phyloP scores from a whole-genome alignment of 1,284 basidiomycete species.

The Tremellales sp. region DNA sequence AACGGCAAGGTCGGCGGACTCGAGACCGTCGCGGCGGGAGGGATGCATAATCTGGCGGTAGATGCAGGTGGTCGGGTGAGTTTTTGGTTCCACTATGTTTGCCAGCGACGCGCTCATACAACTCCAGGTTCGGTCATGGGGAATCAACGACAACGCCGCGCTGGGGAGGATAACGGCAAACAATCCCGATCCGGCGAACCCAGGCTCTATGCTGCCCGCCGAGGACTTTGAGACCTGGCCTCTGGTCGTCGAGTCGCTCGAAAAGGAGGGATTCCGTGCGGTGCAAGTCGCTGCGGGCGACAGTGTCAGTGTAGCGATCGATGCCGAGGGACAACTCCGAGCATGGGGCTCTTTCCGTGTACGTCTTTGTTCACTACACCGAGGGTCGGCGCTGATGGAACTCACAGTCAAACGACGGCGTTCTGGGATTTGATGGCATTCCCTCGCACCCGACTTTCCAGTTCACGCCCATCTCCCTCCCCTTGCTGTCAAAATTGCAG shows the following conservation, averaged over 20 bases:
- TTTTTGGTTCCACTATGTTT: slow-evolving; percentile 23
- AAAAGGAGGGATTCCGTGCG: slow-evolving; percentile 71
- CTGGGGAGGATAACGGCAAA: slow-evolving; percentile 76
- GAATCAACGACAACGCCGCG: slow-evolving; percentile 87
- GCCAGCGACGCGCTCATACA: neutral
- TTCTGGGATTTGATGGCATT: slow-evolving; percentile 75
- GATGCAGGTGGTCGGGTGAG: slow-evolving; percentile 79
- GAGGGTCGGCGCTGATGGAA: neutral
- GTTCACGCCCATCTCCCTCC: slow-evolving; percentile 50
- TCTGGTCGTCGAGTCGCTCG: slow-evolving; percentile 65
- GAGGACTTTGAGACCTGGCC: slow-evolving; percentile 76
- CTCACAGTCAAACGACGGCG: slow-evolving; percentile 63
- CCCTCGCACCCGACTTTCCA: slow-evolving; percentile 48
- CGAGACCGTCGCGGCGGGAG: slow-evolving; percentile 70
- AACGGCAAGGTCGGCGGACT: slow-evolving; percentile 62
- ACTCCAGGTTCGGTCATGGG: slow-evolving; percentile 73
- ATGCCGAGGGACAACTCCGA: slow-evolving; percentile 69
- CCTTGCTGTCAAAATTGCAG: slow-evolving; percentile 45
- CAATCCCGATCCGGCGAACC: slow-evolving; percentile 59
- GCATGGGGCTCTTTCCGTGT: slow-evolving; percentile 93
- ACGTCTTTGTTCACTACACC: slow-evolving; percentile 2
- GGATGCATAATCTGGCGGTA: slow-evolving; percentile 77
- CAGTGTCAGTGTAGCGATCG: slow-evolving; percentile 76
- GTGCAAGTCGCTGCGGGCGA: slow-evolving; percentile 79
- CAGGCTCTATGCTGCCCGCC: slow-evolving; percentile 59